A percentile compares a stretch with the other conserved stretches of the same genome.
Evolutionary conservation across 1,284 basidiomycete genomes (phyloP).

Genomic region (Gomphus sp.): DNA sequence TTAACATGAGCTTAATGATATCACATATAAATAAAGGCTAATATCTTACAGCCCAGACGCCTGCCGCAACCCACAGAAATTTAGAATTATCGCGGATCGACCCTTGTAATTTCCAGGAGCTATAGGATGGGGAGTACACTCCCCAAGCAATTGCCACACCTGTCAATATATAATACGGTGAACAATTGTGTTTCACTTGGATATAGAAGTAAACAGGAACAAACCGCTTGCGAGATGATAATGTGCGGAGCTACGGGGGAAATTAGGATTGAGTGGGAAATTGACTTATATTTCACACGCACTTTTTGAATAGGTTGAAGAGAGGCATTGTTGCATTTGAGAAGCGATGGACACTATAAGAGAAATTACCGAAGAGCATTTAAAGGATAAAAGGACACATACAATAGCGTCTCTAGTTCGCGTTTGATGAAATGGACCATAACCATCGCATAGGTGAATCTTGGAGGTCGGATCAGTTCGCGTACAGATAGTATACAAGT

Average conservation of each 20-base stretch:
- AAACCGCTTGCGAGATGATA: slow-evolving; percentile 80
- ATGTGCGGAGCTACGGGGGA: slow-evolving; percentile 61
- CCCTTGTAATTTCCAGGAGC: slow-evolving; percentile 51
- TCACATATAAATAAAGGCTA: slow-evolving; percentile 1
- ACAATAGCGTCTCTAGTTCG: slow-evolving; percentile 91
- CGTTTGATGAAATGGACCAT: slow-evolving; percentile 89
- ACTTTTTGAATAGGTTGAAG: slow-evolving; percentile 89
- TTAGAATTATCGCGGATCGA: slow-evolving; percentile 57
- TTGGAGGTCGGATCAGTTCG: slow-evolving; percentile 23
- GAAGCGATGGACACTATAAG: slow-evolving; percentile 78
- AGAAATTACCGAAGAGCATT: slow-evolving; percentile 1
- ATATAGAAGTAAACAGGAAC: slow-evolving; percentile 13
- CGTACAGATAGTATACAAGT: background rate
- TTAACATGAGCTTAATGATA: background rate
- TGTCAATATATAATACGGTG: slow-evolving; percentile 14
- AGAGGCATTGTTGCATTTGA: slow-evolving; percentile 93
- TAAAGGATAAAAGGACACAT: background rate
- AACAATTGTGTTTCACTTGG: background rate
- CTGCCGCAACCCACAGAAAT: slow-evolving; percentile 63
- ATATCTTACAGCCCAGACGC: slow-evolving; percentile 65
- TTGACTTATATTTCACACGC: slow-evolving; percentile 18
- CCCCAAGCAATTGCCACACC: slow-evolving; percentile 70
- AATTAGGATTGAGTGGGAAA: background rate
- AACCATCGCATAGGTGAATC: slow-evolving; percentile 72
- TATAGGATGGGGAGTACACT: slow-evolving; percentile 69